Base-by-base conservation (phyloP, 1,139 yeast genomes). In the Candida mesenterica region DNA sequence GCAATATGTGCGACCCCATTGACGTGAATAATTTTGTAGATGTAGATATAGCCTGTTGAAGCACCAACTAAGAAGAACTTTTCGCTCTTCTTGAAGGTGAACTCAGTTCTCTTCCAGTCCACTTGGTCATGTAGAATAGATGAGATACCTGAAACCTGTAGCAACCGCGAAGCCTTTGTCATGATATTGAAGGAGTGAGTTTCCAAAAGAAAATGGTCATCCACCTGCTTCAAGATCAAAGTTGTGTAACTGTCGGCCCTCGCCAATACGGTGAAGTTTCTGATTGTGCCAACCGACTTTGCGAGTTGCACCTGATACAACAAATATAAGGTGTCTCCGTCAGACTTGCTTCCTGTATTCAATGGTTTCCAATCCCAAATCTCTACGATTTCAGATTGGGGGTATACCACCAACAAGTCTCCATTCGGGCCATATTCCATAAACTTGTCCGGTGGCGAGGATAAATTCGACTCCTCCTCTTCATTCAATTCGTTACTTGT, bases 281-380 rank as follows among this genome's bases (percentile, higher is more conserved):
- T 23, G 4, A 31, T 15, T 4, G 12, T 13, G n/a, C 27, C 18
- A 6, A 5, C 10, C 8, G 28, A 5, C 14, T 25, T 25, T 7
- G 10, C 5, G 5, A 42, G 15, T 5, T 14, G 10, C 5, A 26
- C 27, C 27, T 44, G 48, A 31, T 34, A 36, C 18, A 39, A 24
- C 38, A 73, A 55, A 42, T 60, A 61, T 30, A 74, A 42, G 1
- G 71, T 58, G 30, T 62, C 68, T 16, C 59, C 61, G 25, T 59
- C 59, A 12, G 33, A 15, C 15, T 39, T 44, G 5, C 40, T 43
- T 7, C 32, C 25, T 5, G 46, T 35, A 5, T 53, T 42, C 3
- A 55, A 55, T 4, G 66, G 68, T 2, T 48, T 30, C 79, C 80
- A 75, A 43, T 69, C 75, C 81, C 82, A 77, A 3, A 75, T 54